These are phyloP conservation scores for Citrus trifoliata DNA, from an alignment of 345 rosid genomes.

Conservation along the genomic window DNA sequence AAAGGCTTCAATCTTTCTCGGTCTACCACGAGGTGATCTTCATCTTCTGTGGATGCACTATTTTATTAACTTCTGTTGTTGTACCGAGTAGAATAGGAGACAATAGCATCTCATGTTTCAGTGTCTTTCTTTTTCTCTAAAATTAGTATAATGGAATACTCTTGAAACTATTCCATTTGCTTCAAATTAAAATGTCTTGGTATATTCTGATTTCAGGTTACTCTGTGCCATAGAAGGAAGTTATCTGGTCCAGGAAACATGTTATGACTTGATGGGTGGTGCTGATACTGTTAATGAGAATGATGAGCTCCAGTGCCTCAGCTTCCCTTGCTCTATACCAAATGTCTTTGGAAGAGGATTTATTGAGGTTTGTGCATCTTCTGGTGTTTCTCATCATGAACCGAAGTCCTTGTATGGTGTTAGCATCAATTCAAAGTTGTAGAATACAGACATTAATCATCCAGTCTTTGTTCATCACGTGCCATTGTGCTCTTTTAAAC, in stretches of 20 bases:
- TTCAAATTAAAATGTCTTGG: conserved; percentile 2
- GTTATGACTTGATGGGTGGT: conserved; percentile 31
- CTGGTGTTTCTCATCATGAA: conserved; percentile 4
- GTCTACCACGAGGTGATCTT: conserved; percentile 43
- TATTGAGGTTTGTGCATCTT: conserved; percentile 48
- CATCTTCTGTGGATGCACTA: conserved; percentile 3
- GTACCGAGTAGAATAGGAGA: neutral
- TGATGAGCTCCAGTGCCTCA: conserved; percentile 38
- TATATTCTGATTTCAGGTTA: conserved; percentile 39
- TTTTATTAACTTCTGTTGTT: neutral
- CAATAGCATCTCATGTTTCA: neutral
- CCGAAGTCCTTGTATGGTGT: neutral
- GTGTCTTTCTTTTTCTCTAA: neutral
- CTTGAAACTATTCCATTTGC: neutral
- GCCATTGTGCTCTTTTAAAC: neutral
- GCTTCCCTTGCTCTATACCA: conserved; percentile 49
- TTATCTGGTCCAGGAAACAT: conserved; percentile 44
- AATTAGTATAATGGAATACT: neutral
- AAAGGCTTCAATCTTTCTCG: conserved; percentile 55
- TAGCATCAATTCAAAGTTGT: neutral
- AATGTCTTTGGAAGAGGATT: conserved; percentile 60
- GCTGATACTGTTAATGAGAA: conserved; percentile 25
- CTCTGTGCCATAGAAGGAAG: conserved; percentile 61
- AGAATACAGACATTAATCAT: conserved; percentile 2
- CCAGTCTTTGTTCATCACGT: neutral